Conservation (phyloP, 2,329 filamentous ascomycete genomes). For the Paecilomyces formosus region DNA sequence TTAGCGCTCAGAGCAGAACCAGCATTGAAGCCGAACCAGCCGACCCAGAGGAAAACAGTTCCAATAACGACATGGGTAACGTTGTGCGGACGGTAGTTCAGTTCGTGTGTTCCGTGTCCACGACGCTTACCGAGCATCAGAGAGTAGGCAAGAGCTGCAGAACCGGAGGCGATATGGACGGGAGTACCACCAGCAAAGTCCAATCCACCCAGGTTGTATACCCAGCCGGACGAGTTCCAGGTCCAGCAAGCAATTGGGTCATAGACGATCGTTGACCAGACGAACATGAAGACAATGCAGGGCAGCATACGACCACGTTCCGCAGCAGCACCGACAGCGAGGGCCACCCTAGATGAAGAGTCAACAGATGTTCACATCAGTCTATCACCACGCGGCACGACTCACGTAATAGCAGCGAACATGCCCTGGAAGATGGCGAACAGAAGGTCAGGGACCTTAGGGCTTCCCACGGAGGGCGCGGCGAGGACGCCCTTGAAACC, state of each 20-base stretch:
- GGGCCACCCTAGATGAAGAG: slow-evolving; percentile 54
- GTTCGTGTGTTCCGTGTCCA: slow-evolving; percentile 76
- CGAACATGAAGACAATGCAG: slow-evolving; percentile 84
- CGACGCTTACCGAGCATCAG: slow-evolving; percentile 83
- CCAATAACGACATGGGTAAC: slow-evolving; percentile 88
- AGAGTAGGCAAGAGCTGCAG: slow-evolving; percentile 79
- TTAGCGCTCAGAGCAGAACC: slow-evolving; percentile 76
- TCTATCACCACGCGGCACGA: slow-evolving; percentile 9
- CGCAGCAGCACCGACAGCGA: slow-evolving; percentile 76
- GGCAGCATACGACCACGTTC: slow-evolving; percentile 84
- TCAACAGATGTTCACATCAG: neutral
- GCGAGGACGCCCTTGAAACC: slow-evolving; percentile 70
- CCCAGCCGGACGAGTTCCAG: slow-evolving; percentile 81
- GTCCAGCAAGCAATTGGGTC: slow-evolving; percentile 94
- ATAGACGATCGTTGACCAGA: slow-evolving; percentile 86
- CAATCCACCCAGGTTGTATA: slow-evolving; percentile 67
- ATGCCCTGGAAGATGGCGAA: slow-evolving; percentile 65
- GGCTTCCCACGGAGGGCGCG: slow-evolving; percentile 65
- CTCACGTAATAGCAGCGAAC: slow-evolving; percentile 72
- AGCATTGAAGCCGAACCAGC: slow-evolving; percentile 93
- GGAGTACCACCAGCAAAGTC: slow-evolving; percentile 89
- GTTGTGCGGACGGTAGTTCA: slow-evolving; percentile 90
- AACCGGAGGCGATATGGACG: slow-evolving; percentile 79
- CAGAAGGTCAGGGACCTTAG: slow-evolving; percentile 69
- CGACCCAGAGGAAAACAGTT: slow-evolving; percentile 90